Evolutionary conservation across 371 early-diverging fungal genomes (phyloP).

Genomic region (Batrachochytrium dendrobatidis): DNA sequence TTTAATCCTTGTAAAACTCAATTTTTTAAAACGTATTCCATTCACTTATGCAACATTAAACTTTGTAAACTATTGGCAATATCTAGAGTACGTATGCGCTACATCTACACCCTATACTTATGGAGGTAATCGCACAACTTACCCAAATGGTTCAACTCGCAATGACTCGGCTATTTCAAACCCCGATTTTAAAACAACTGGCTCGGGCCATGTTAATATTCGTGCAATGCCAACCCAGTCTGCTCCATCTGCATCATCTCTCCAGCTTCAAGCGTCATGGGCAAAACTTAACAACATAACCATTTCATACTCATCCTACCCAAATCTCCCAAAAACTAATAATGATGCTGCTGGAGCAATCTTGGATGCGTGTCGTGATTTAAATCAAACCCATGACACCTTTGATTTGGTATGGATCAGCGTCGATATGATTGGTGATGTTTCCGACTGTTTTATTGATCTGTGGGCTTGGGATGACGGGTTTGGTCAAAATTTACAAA

Average conservation of each 20-base stretch:
- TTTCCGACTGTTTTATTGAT: constrained; percentile 32
- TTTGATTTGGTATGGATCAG: constrained; percentile 34
- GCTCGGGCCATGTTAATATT: background rate
- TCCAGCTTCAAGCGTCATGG: constrained; percentile 8
- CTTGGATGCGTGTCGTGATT: constrained; percentile 18
- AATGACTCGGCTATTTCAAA: background rate
- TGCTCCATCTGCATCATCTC: background rate
- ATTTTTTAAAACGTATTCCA: too few relatives aligned
- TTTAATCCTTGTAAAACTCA: too few relatives aligned
- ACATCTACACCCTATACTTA: background rate
- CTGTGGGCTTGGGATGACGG: constrained; percentile 23
- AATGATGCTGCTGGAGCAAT: constrained; percentile 21
- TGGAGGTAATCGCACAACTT: background rate
- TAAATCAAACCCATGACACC: constrained; percentile 3
- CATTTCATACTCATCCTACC: constrained; percentile 12
- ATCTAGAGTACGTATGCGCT: background rate
- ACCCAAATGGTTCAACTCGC: background rate
- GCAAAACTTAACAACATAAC: constrained; percentile 10
- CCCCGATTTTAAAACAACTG: background rate
- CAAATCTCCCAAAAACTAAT: constrained; percentile 11
- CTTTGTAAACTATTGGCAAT: too few relatives aligned
- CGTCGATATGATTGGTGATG: constrained; percentile 14
- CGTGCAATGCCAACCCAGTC: background rate
- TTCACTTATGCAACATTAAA: too few relatives aligned
- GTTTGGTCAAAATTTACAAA: constrained; percentile 14